Conservation (phyloP, 2,329 filamentous ascomycete genomes). For the Colletotrichum somersetense region DNA sequence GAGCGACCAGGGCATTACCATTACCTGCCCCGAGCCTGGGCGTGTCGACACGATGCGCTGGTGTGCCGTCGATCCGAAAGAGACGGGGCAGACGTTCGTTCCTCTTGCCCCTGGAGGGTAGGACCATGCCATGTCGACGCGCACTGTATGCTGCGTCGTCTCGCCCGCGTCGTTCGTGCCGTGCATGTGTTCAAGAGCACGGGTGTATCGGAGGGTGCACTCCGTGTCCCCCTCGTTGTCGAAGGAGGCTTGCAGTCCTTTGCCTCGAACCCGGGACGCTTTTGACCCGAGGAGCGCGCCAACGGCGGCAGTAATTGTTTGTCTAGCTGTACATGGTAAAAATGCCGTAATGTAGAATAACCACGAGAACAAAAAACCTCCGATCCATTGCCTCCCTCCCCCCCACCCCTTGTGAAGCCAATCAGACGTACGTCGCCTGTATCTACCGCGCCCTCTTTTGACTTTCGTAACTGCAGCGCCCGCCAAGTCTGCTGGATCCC, state of each 20-base stretch:
- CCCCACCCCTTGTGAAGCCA: background rate
- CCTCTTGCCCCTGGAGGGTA: too few species aligned
- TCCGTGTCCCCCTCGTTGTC: too few species aligned
- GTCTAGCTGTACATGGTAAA: slow-evolving; percentile 18
- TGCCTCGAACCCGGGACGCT: background rate
- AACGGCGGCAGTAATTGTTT: background rate
- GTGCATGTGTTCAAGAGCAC: background rate
- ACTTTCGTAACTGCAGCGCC: background rate
- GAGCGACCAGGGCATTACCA: too few species aligned
- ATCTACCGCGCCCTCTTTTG: background rate
- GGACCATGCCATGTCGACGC: background rate
- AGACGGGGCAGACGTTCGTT: background rate
- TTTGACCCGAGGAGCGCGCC: background rate
- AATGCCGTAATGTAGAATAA: slow-evolving; percentile 6
- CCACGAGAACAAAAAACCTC: background rate
- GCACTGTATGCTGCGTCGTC: too few species aligned
- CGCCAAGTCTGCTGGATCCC: background rate
- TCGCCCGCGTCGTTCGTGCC: background rate
- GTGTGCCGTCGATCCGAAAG: background rate
- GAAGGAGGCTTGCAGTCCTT: background rate
- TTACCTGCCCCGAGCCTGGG: background rate
- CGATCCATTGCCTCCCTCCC: too few species aligned
- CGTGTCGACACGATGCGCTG: background rate
- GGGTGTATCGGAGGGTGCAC: too few species aligned
- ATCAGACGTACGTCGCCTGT: background rate